Conservation (phyloP, 345 rosid species). For the Aegle marmelos region DNA sequence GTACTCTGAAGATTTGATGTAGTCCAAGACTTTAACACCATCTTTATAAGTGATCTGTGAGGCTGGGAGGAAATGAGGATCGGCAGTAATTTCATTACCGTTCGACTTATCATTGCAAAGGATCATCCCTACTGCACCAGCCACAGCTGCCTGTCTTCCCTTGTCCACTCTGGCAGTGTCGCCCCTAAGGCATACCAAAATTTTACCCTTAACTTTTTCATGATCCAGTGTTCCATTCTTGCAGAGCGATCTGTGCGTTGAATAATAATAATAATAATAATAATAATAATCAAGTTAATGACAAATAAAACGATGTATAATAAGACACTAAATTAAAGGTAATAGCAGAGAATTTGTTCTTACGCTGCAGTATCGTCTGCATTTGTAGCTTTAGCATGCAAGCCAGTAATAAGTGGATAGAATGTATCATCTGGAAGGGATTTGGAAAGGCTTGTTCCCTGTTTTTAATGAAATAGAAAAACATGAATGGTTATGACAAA, state of each 20-base stretch:
- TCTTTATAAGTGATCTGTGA: conserved; percentile 51
- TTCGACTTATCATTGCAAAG: conserved; percentile 49
- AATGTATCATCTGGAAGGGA: conserved; percentile 28
- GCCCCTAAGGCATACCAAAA: conserved; percentile 58
- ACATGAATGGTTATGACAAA: neutral
- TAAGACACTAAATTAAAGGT: no score
- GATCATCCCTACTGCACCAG: conserved; percentile 71
- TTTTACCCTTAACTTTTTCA: conserved; percentile 43
- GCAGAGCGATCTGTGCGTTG: conserved; percentile 32
- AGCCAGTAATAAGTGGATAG: conserved; percentile 37
- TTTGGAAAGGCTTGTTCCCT: conserved; percentile 46
- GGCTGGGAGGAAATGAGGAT: conserved; percentile 67
- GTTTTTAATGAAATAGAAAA: neutral
- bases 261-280: neutral
- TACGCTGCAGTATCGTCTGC: conserved; percentile 38
- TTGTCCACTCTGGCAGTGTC: conserved; percentile 42
- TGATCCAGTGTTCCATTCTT: conserved; percentile 37
- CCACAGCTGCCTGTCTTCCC: conserved; percentile 38
- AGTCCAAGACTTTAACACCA: conserved; percentile 39
- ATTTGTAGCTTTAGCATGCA: conserved; percentile 28
- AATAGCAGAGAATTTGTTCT: neutral
- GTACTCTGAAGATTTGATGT: conserved; percentile 37
- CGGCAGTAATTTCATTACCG: conserved; percentile 47
- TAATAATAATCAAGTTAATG: neutral
- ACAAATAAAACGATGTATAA: neutral